A percentile compares a stretch with the other conserved stretches of the same genome.
These are phyloP conservation scores for Geum urbanum DNA, from an alignment of 306 rosid genomes.

Conservation along the genomic window DNA sequence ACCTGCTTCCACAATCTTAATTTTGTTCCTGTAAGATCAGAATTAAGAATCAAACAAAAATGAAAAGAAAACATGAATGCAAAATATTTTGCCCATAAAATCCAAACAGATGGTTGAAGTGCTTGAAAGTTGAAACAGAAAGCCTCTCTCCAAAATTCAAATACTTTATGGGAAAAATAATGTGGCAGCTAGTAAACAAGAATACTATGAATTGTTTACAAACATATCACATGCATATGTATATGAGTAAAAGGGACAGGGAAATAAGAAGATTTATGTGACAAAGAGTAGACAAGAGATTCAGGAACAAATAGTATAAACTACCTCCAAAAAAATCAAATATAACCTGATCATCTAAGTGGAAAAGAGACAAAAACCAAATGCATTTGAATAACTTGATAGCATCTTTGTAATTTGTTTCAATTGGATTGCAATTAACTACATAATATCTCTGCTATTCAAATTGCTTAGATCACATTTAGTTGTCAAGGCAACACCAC, in stretches of 20 bases:
- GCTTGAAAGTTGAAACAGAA: too few species aligned
- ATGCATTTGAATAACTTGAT: neutral
- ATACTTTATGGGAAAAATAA: neutral
- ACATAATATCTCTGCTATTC: too few species aligned
- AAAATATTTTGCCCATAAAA: neutral
- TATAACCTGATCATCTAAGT: neutral
- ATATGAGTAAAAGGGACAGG: neutral
- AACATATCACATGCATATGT: neutral
- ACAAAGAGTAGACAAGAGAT: neutral
- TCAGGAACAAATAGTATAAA: neutral
- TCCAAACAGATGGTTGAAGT: too few species aligned
- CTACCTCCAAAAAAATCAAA: neutral
- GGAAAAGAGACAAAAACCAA: neutral
- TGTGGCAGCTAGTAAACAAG: neutral
- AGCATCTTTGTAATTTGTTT: too few species aligned
- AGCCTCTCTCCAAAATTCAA: neutral
- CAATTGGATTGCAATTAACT: too few species aligned
- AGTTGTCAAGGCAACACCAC: too few species aligned
- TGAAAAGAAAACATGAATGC: neutral
- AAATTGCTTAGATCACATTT: too few species aligned
- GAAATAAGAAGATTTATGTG: neutral
- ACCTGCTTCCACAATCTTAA: slow-evolving; percentile 81
- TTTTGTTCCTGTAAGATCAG: slow-evolving; percentile 69
- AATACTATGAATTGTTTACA: neutral
- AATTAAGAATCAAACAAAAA: neutral